These are phyloP conservation scores for Epichloe sylvatica DNA, from an alignment of 2,329 filamentous ascomycete genomes.

Conservation along the genomic window DNA sequence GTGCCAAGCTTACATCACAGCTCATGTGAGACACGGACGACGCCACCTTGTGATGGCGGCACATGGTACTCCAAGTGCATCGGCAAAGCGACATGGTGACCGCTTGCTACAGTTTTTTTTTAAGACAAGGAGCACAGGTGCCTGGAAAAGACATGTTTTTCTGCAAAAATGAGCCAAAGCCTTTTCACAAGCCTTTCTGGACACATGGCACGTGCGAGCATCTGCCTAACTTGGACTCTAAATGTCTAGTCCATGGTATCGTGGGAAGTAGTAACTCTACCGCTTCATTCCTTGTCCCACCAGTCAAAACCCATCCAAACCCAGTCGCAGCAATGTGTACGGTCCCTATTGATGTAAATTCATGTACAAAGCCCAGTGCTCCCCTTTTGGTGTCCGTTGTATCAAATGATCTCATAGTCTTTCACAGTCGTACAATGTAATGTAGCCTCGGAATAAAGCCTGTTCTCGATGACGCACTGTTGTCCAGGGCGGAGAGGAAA, in stretches of 20 bases:
- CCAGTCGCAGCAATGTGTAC: no score
- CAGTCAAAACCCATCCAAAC: no score
- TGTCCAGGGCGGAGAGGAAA: slow-evolving; percentile 28
- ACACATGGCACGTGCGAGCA: no score
- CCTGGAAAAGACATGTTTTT: no score
- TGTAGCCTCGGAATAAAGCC: slow-evolving; percentile 29
- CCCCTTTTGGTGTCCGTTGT: no score
- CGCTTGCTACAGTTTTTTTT: background rate
- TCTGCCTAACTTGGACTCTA: no score
- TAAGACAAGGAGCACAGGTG: no score
- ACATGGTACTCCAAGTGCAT: background rate
- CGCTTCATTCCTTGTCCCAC: no score
- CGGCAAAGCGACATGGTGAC: background rate
- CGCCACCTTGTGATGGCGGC: slow-evolving; percentile 1
- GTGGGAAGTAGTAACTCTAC: no score
- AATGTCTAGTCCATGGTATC: no score
- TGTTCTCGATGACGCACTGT: slow-evolving; percentile 27
- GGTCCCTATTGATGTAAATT: no score
- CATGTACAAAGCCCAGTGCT: no score
- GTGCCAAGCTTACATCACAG: background rate
- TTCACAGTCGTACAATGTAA: slow-evolving; percentile 27
- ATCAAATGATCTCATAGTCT: slow-evolving; percentile 8
- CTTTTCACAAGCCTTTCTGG: background rate
- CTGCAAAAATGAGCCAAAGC: background rate
- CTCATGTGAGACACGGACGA: slow-evolving; percentile 2